A percentile compares a stretch with the other conserved stretches of the same genome.
phyloP scores from a whole-genome alignment of 1,284 basidiomycete species.

The Gymnopus androsaceus region DNA sequence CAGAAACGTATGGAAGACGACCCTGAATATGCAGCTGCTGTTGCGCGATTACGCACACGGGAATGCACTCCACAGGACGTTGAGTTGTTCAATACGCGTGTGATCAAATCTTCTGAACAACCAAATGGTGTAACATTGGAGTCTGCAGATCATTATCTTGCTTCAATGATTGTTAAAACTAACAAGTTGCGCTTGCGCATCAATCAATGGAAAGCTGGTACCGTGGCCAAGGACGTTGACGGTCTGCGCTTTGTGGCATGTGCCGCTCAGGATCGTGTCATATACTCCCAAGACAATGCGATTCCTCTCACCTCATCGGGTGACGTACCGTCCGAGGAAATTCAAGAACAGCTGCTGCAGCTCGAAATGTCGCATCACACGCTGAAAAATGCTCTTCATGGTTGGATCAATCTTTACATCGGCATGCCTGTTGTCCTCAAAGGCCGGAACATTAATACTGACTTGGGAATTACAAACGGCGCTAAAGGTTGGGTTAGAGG shows the following conservation, averaged over 20 bases:
- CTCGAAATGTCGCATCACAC: background rate
- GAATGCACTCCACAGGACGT: constrained; percentile 4
- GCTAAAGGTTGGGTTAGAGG: constrained; percentile 19
- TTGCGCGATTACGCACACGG: background rate
- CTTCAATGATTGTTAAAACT: constrained; percentile 11
- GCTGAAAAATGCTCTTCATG: constrained; percentile 8
- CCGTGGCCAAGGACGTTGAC: background rate
- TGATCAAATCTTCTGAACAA: background rate
- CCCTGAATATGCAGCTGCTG: constrained; percentile 4
- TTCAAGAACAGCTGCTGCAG: constrained; percentile 7
- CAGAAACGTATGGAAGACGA: constrained; percentile 9
- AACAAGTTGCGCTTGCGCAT: constrained; percentile 23
- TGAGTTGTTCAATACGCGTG: constrained; percentile 6
- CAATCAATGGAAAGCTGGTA: constrained; percentile 20
- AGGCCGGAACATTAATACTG: constrained; percentile 28
- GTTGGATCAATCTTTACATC: constrained; percentile 22
- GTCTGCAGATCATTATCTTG: background rate
- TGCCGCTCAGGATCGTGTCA: background rate
- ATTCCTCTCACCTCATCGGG: background rate
- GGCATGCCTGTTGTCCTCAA: constrained; percentile 34
- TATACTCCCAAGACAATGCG: background rate
- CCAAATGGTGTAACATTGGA: background rate
- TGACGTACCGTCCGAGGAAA: background rate
- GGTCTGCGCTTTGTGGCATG: background rate
- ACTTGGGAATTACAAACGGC: constrained; percentile 33